Evolutionary conservation across 495 filamentous ascomycete species (phyloP).

Genomic region (Trichoderma reesei): DNA sequence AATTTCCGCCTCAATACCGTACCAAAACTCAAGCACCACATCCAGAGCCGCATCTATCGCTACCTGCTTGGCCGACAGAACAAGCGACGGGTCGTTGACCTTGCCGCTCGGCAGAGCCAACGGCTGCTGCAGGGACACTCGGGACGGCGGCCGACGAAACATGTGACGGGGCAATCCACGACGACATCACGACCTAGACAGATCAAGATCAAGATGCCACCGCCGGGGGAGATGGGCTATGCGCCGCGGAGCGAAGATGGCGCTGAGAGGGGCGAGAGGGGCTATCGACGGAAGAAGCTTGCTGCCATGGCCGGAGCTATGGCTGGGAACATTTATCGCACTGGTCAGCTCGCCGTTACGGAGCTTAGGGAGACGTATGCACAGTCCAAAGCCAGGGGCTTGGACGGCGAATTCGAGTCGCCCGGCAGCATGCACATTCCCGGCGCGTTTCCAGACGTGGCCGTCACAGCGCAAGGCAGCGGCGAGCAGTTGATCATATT

Average conservation of each 20-base stretch:
- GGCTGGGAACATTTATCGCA: slow-evolving; percentile 35
- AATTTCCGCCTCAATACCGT: slow-evolving; percentile 64
- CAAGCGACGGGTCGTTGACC: slow-evolving; percentile 43
- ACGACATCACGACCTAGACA: not conserved
- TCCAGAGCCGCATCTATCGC: slow-evolving; percentile 66
- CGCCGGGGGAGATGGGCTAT: slow-evolving; percentile 3
- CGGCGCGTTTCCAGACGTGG: slow-evolving; percentile 70
- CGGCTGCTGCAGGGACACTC: slow-evolving; percentile 20
- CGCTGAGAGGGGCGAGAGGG: slow-evolving; percentile 37
- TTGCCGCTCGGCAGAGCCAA: slow-evolving; percentile 38
- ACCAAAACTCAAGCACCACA: slow-evolving; percentile 53
- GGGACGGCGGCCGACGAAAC: not conserved
- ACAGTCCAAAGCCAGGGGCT: slow-evolving; percentile 50
- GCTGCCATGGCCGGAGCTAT: slow-evolving; percentile 40
- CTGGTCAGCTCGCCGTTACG: slow-evolving; percentile 79
- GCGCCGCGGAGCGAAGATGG: slow-evolving; percentile 12
- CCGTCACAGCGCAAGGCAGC: slow-evolving; percentile 58
- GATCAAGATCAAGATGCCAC: not conserved
- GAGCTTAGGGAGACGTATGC: slow-evolving; percentile 86
- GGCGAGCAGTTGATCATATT: slow-evolving; percentile 92
- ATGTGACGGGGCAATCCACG: not conserved
- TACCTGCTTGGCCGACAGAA: slow-evolving; percentile 58
- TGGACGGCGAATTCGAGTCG: slow-evolving; percentile 42
- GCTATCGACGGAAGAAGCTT: slow-evolving; percentile 66
- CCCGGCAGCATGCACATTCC: slow-evolving; percentile 48